phyloP scores from a whole-genome alignment of 352 stramenopile species.

The Stramenopiles sp. region DNA sequence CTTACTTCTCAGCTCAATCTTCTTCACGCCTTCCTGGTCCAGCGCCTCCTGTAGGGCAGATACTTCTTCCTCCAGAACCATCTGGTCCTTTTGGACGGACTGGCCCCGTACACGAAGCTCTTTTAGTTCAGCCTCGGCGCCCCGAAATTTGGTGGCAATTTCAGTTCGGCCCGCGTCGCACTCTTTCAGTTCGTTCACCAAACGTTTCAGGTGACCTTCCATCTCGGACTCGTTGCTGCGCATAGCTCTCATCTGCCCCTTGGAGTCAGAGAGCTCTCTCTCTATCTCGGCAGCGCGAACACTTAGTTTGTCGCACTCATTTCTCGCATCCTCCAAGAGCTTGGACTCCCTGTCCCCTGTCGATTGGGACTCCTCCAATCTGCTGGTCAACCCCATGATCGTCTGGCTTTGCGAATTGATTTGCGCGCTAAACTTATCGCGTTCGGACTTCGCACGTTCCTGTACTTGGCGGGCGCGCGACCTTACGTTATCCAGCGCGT shows the following conservation, averaged over 20 bases:
- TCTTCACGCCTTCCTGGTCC: background rate
- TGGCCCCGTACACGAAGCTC: background rate
- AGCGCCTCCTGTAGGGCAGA: background rate
- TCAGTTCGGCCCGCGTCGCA: background rate
- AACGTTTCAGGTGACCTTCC: background rate
- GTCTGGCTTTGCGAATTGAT: background rate
- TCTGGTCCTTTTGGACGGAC: background rate
- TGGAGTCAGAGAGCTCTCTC: background rate
- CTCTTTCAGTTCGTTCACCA: constrained; percentile 12
- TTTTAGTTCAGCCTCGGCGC: background rate
- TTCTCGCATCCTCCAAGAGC: background rate
- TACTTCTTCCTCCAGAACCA: background rate
- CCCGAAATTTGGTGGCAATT: background rate
- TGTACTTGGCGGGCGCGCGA: background rate
- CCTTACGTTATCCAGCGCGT: background rate
- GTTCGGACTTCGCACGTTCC: background rate
- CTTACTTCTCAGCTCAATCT: background rate
- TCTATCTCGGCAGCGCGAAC: background rate
- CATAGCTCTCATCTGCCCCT: background rate
- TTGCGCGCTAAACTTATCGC: background rate
- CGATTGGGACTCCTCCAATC: background rate
- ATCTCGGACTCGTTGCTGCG: background rate
- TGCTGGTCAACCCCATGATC: background rate
- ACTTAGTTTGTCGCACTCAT: background rate
- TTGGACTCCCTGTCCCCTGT: background rate